Percentiles rank a stretch among this genome's conserved stretches.
These are phyloP conservation scores for Backusella australiensis DNA, from an alignment of 192 early-diverging fungal species.

Conservation along the genomic window DNA sequence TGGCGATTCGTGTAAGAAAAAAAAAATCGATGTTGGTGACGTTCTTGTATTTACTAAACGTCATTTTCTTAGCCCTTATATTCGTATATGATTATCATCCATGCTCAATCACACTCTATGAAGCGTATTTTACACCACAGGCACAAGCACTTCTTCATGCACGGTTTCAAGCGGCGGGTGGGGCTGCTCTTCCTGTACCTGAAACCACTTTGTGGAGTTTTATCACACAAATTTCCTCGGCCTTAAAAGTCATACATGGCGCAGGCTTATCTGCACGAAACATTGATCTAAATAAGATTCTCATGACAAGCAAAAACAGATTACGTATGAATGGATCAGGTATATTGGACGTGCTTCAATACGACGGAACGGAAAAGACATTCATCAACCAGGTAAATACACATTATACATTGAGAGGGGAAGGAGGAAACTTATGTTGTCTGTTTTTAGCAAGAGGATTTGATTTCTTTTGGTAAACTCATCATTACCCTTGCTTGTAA, in stretches of 20 bases:
- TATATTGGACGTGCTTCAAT: constrained; percentile 70
- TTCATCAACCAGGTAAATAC: constrained; percentile 55
- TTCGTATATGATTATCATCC: constrained; percentile 97
- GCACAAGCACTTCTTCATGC: constrained; percentile 43
- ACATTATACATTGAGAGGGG: not conserved
- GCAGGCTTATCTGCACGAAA: constrained; percentile 76
- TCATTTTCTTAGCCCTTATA: constrained; percentile 65
- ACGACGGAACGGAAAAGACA: constrained; percentile 60
- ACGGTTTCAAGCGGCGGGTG: constrained; percentile 32
- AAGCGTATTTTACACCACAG: constrained; percentile 63
- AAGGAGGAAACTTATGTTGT: not conserved
- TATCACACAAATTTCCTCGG: constrained; percentile 73
- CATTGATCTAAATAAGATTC: constrained; percentile 81
- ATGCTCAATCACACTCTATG: constrained; percentile 65
- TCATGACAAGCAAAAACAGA: constrained; percentile 83
- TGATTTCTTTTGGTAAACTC: constrained; percentile 78
- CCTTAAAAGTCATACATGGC: constrained; percentile 80
- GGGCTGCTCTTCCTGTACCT: constrained; percentile 45
- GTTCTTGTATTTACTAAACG: not conserved
- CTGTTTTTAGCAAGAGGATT: constrained; percentile 73
- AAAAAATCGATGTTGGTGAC: not conserved
- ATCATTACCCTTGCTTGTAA: constrained; percentile 78
- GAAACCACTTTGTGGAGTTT: constrained; percentile 81
- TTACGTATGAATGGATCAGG: constrained; percentile 72
- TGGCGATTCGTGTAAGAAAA: constrained; percentile 80